Percentiles rank a stretch among this genome's conserved stretches.
These are phyloP conservation scores for Hondaea fermentalgiana DNA, from an alignment of 108 stramenopile species.

Conservation along the genomic window DNA sequence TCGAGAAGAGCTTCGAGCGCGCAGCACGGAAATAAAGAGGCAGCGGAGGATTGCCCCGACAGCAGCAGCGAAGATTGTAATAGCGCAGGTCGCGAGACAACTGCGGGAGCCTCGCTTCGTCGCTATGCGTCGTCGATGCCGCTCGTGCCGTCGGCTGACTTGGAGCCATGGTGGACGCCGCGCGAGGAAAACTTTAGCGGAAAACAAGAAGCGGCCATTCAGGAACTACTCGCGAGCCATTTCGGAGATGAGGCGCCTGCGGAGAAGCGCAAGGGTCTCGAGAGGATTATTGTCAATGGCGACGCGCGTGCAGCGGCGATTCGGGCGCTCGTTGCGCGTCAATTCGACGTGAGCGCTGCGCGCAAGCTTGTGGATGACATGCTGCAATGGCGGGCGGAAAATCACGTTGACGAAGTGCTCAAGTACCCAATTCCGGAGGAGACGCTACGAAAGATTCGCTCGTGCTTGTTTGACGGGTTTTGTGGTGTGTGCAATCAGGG, in stretches of 20 bases:
- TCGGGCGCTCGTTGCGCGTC: not conserved
- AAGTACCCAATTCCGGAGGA: not conserved
- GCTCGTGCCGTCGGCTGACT: not conserved
- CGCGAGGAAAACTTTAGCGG: not conserved
- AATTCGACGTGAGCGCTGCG: not conserved
- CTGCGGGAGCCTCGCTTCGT: not conserved
- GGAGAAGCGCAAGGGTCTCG: not conserved
- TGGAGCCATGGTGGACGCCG: not conserved
- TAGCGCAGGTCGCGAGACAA: too few species aligned
- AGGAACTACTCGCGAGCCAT: not conserved
- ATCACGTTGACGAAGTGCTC: not conserved
- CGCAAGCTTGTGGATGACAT: slow-evolving; percentile 3
- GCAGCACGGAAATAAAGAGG: not conserved
- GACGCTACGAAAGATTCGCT: not conserved
- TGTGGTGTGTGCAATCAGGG: not conserved
- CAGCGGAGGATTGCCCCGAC: not conserved
- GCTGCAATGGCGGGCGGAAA: not conserved
- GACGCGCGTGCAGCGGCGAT: not conserved
- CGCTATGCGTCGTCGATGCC: not conserved
- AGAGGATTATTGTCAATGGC: not conserved
- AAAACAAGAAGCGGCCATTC: not conserved
- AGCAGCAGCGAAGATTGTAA: too few species aligned
- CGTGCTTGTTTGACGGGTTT: not conserved
- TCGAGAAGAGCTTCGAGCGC: not conserved
- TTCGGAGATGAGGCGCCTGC: not conserved